Conservation (phyloP, 257 asterid genomes). For the Misopates orontium region DNA sequence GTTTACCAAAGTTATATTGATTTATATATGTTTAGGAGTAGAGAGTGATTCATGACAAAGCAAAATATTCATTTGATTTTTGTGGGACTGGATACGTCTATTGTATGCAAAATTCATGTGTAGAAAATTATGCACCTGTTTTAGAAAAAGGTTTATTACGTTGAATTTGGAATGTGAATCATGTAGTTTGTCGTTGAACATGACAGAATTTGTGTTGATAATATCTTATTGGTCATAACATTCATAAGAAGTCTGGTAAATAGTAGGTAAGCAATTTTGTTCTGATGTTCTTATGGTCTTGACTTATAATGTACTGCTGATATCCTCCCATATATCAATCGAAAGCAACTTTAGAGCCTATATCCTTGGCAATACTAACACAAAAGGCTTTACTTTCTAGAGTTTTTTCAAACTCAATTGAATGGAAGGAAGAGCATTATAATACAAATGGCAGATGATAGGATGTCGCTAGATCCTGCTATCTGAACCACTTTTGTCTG, state of each 20-base stretch:
- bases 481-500: not conserved
- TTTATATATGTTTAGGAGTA: no score
- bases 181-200: not conserved
- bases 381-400: not conserved
- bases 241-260: constrained; percentile 8
- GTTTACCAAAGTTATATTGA: not conserved
- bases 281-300: not conserved
- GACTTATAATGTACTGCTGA: not conserved
- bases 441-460: not conserved
- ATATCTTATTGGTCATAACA: constrained; percentile 3
- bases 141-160: not conserved
- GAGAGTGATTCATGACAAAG: constrained; percentile 7
- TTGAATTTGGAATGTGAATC: not conserved
- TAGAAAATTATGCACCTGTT: not conserved
- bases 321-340: not conserved
- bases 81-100: not conserved
- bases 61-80: not conserved
- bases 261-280: not conserved
- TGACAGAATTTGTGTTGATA: not conserved
- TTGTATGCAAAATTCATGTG: not conserved
- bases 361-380: not conserved
- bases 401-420: not conserved
- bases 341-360: not conserved
- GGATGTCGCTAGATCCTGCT: not conserved
- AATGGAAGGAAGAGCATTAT: not conserved